Evolutionary conservation across 1,139 yeast species (phyloP).

Genomic region (Kodamaea sp.): DNA sequence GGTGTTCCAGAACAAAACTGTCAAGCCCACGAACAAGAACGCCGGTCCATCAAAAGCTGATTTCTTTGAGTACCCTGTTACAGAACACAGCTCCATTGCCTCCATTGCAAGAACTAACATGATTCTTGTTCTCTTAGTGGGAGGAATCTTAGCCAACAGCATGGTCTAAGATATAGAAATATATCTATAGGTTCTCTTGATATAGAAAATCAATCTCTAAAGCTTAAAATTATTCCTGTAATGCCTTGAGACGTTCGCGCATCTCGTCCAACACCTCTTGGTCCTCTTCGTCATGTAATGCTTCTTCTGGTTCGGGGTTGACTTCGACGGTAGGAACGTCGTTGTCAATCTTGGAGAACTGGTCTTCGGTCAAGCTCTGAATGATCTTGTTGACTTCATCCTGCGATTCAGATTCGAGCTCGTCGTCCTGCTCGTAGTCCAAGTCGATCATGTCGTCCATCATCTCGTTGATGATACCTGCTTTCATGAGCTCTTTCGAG

Average conservation of each 20-base stretch:
- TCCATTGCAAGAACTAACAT: no score
- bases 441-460: slow-evolving; percentile 84
- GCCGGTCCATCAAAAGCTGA: no score
- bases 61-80: no score
- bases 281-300: slow-evolving; percentile 59
- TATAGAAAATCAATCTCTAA: no score
- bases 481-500: slow-evolving; percentile 83
- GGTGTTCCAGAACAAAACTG: not conserved
- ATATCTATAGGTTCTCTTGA: no score
- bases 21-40: no score
- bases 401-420: slow-evolving; percentile 65
- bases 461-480: slow-evolving; percentile 96
- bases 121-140: no score
- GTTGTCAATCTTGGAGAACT: slow-evolving; percentile 42
- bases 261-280: slow-evolving; percentile 76
- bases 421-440: slow-evolving; percentile 60
- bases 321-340: slow-evolving; percentile 41
- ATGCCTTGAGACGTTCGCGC: slow-evolving; percentile 84
- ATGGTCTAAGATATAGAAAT: no score
- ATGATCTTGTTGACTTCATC: slow-evolving; percentile 61
- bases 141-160: no score
- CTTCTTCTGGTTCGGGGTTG: slow-evolving; percentile 17
- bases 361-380: slow-evolving; percentile 46
- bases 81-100: no score
- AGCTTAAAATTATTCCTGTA: slow-evolving; percentile 57